Evolutionary conservation across 371 early-diverging fungal genomes (phyloP), one percentile per base, ranked within the genome.

Genomic region (Mortierella sp.): DNA sequence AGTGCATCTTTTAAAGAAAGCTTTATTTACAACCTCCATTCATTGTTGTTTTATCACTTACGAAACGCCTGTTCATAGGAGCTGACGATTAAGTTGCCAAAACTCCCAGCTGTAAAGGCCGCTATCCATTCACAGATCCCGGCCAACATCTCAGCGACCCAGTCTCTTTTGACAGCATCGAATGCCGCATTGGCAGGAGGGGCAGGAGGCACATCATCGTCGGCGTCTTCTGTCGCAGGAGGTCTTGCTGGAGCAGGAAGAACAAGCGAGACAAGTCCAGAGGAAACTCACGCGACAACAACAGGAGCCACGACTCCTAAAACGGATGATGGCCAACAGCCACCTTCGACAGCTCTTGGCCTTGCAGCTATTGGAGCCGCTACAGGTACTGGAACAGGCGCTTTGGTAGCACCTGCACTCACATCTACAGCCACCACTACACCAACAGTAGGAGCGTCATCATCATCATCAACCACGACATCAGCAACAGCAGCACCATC

Each of bases 81-180:
- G 9, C 31, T 86, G 73, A 78, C 80, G 14, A 72, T 86, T 55
- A 86, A 86, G 45, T 60, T 86, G 1, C 87, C 87, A 21, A 86
- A 86, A 63, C 65, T 75, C 19, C 74, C 82, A 16, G 80, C 80
- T 14, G 80, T 86, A 50, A 86, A 86, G 50, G 80, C 77, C 1
- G 78, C 87, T 13, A 86, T 86, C 34, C 82, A 82, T 57, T 77
- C 87, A 10, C 65, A 82, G 42, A 63, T 77, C 9, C 82, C 87
- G 13, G 70, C 70, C 44, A 79, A 52, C 24, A 63, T 60, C 8
- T 45, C 79, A 1, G 72, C 57, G 0, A 52, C 77, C 19, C 38
- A 50, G 1, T 63, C 75, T n/a, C 21, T 65, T 42, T 47, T 71
- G 48, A 47, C 60, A 4, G 28, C 68, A 8, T n/a, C 78, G 42